These are phyloP conservation scores for Calocera viscosa DNA, from an alignment of 768 basidiomycete genomes.

Conservation along the genomic window DNA sequence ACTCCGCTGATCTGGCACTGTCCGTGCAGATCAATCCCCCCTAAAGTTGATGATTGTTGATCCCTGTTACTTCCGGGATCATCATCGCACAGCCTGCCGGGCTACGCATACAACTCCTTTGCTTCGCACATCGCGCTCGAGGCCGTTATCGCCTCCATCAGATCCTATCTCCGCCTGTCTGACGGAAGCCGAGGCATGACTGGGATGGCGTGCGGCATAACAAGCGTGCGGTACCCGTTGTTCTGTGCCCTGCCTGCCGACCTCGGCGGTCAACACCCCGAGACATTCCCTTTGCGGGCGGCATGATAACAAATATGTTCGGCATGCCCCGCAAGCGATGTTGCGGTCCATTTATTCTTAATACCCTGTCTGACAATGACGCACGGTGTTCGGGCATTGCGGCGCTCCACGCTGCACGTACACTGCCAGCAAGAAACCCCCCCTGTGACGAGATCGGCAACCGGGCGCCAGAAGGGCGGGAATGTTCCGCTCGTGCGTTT, in stretches of 20 bases:
- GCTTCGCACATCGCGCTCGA: not conserved
- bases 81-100: too few species aligned
- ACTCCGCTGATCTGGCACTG: too few species aligned
- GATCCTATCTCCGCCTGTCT: not conserved
- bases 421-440: not conserved
- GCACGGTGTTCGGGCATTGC: not conserved
- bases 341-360: not conserved
- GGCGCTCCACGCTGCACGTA: not conserved
- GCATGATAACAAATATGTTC: constrained; percentile 3
- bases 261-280: not conserved
- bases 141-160: not conserved
- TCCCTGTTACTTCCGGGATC: too few species aligned
- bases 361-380: not conserved
- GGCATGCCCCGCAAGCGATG: not conserved
- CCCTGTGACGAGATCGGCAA: not conserved
- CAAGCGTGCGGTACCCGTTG: not conserved
- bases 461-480: not conserved
- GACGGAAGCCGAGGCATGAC: not conserved
- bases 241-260: not conserved
- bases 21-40: too few species aligned
- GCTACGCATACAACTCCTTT: too few species aligned
- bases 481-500: constrained; percentile 1
- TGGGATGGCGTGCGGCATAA: not conserved
- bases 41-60: too few species aligned
- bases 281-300: not conserved